These are phyloP conservation scores for Eustoma russellianum DNA, from an alignment of 257 asterid genomes.

Conservation along the genomic window DNA sequence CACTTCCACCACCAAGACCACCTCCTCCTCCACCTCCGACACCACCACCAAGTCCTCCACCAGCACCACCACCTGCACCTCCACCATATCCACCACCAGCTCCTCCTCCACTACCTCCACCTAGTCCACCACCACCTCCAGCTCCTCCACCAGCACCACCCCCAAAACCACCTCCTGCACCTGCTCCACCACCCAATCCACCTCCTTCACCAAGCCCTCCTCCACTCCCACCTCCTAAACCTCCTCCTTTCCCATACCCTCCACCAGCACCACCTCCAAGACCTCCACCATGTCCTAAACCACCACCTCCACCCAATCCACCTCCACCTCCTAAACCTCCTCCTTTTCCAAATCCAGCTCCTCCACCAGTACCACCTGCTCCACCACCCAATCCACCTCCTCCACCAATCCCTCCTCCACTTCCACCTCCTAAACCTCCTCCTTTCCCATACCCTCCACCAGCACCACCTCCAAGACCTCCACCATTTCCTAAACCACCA, in stretches of 20 bases:
- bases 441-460: conserved; percentile 8
- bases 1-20: conserved; percentile 6
- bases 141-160: conserved; percentile 6
- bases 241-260: conserved; percentile 11
- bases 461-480: conserved; percentile 11
- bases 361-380: conserved; percentile 11
- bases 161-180: conserved; percentile 4
- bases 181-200: conserved; percentile 11
- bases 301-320: conserved; percentile 6
- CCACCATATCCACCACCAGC: background rate
- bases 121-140: background rate
- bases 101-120: conserved; percentile 3
- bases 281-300: conserved; percentile 9
- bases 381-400: conserved; percentile 18
- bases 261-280: conserved; percentile 14
- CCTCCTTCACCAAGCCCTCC: conserved; percentile 14
- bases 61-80: background rate
- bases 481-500: conserved; percentile 7
- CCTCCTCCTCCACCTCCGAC: conserved; percentile 7
- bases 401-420: conserved; percentile 10
- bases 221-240: conserved; percentile 12
- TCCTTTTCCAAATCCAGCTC: conserved; percentile 20
- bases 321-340: conserved; percentile 5
- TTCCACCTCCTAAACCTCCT: conserved; percentile 17
- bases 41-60: conserved; percentile 4